Evolutionary conservation across 2,329 filamentous ascomycete genomes (phyloP), one percentile per base, ranked within the genome.

Genomic region (Fonsecaea nubica): DNA sequence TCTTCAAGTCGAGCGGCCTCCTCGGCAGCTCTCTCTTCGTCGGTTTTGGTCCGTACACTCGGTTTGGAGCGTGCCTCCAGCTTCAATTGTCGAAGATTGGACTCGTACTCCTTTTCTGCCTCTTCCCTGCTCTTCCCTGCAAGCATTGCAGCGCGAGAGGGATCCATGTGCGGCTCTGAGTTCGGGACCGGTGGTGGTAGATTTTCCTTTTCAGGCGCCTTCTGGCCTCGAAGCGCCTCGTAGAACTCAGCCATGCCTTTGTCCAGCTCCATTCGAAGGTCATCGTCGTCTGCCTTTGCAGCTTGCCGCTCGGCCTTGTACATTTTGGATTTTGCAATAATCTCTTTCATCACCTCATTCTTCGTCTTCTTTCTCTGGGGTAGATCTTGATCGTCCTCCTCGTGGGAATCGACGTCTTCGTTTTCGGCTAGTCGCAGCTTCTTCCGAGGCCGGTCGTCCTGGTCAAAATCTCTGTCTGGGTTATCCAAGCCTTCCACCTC

Each of bases 291-390:
- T 68, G 98, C 95, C 76, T 97, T 97, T 33, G 88, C 88, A 67
- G 92, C 89, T 79, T 99, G 95, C 48, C 95, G 89, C 80, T 98
- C 93, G 75, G 94, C 93, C 80, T 97, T 98, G 85, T 97, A 87
- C 69, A 92, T 84, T 77, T 99, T 99, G 0, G 94, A 98, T 80
- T 99, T 99, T 67, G 93, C 92, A 72, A 99, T 97, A 68, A 99
- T 86, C 78, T 99, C 96, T 75, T 97, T 91, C 92, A 98, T 97
- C 58, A 99, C 92, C 78, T 99, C 95, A 62, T 95, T 91, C 80
- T 97, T 98, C 2, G 90, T 90, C 82, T 97, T 99, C 79, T 97
- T 97, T 66, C 90, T 86, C 73, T 94, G 90, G 0, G 92, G 93
- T 69, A 89, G 81, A n/a, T 79, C 81, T 5, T 83, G 82, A 4